Evolutionary conservation across 768 basidiomycete genomes (phyloP).

Genomic region (Coprinellus micaceus): DNA sequence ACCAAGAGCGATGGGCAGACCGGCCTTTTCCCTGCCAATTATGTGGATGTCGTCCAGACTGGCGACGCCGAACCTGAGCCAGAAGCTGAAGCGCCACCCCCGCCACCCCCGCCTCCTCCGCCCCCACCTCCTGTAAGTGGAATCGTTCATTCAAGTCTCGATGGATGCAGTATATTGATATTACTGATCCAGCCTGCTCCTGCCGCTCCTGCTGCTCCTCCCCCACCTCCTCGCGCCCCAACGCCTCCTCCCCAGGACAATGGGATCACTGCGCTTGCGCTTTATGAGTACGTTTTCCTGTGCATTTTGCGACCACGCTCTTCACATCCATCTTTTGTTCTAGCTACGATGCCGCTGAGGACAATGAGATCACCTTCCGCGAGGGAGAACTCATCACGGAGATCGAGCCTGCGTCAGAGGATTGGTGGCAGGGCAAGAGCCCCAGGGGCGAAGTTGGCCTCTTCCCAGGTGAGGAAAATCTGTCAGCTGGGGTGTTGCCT

Average conservation of each 20-base stretch:
- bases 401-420: constrained; percentile 80
- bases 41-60: constrained; percentile 71
- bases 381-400: constrained; percentile 79
- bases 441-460: constrained; percentile 54
- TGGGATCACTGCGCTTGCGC: constrained; percentile 58
- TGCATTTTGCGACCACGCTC: not conserved
- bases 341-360: constrained; percentile 87
- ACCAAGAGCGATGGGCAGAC: constrained; percentile 64
- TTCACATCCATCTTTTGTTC: not conserved
- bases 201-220: constrained; percentile 39
- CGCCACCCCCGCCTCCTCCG: constrained; percentile 52
- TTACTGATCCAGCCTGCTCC: constrained; percentile 24
- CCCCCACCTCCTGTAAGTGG: constrained; percentile 39
- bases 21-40: constrained; percentile 91
- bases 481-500: not conserved
- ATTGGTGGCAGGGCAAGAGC: constrained; percentile 82
- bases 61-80: constrained; percentile 33
- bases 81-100: constrained; percentile 40
- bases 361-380: constrained; percentile 83
- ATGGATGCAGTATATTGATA: not conserved
- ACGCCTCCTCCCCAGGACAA: constrained; percentile 49
- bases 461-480: constrained; percentile 62
- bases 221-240: constrained; percentile 47
- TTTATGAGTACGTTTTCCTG: constrained; percentile 58
- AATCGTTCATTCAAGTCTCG: not conserved